These are phyloP conservation scores for Diaporthe sp. DNA, from an alignment of 2,329 filamentous ascomycete species.

Conservation along the genomic window DNA sequence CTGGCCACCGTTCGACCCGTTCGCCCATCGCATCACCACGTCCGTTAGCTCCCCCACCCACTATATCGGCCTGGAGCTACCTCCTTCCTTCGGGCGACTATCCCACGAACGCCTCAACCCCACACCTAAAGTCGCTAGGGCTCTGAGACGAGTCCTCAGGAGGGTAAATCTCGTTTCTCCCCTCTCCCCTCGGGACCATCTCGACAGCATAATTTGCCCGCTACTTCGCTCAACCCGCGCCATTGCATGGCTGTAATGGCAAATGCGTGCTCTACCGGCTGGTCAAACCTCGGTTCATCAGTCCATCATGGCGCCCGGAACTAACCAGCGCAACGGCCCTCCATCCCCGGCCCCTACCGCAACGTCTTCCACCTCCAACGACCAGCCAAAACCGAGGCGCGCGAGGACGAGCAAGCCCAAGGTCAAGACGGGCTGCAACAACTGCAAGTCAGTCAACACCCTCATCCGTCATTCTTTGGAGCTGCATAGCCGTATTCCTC, in stretches of 20 bases:
- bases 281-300: slow-evolving; percentile 11
- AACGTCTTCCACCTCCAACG: slow-evolving; percentile 40
- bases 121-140: slow-evolving; percentile 9
- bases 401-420: slow-evolving; percentile 70
- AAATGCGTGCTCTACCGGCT: slow-evolving; percentile 17
- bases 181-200: not conserved
- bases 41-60: slow-evolving; percentile 2
- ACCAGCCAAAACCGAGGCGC: slow-evolving; percentile 52
- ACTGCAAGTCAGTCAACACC: slow-evolving; percentile 72
- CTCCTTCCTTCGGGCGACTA: not conserved
- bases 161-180: not conserved
- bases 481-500: not conserved
- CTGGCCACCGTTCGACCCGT: not conserved
- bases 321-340: slow-evolving; percentile 24
- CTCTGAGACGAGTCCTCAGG: not conserved
- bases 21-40: slow-evolving; percentile 27
- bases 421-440: slow-evolving; percentile 76
- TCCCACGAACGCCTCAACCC: slow-evolving; percentile 29
- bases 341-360: slow-evolving; percentile 35
- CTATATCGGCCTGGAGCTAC: slow-evolving; percentile 18
- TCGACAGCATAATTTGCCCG: not conserved
- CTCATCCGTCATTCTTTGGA: slow-evolving; percentile 31
- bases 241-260: slow-evolving; percentile 36
- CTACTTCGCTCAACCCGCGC: not conserved
- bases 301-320: slow-evolving; percentile 35